These are phyloP conservation scores for Pseudonitzschia multiseries DNA, from an alignment of 108 stramenopile genomes.

Conservation along the genomic window DNA sequence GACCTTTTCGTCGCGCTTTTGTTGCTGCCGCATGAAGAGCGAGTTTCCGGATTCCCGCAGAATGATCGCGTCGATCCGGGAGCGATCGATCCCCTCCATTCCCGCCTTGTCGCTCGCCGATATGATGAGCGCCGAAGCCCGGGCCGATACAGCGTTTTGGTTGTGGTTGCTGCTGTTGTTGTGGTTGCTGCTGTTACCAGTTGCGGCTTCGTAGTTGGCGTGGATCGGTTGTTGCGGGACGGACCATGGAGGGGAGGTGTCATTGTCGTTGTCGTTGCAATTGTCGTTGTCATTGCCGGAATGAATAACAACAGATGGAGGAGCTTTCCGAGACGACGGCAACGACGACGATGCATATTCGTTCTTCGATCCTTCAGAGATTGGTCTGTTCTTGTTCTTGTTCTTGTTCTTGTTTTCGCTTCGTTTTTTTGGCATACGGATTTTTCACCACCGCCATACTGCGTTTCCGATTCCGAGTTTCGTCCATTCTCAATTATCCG, in stretches of 20 bases:
- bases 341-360: no score
- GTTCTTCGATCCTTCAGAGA: no score
- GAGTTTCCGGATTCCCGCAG: conserved; percentile 75
- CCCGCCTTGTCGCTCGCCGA: conserved; percentile 81
- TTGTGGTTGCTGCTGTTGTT: neutral
- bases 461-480: no score
- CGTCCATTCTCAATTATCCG: no score
- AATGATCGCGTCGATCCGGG: conserved; percentile 71
- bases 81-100: conserved; percentile 81
- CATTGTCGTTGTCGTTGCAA: neutral
- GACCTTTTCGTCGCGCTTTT: conserved; percentile 60
- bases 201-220: neutral
- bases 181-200: conserved; percentile 4
- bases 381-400: no score
- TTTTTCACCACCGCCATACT: no score
- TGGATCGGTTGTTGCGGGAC: neutral
- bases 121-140: conserved; percentile 70
- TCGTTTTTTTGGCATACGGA: no score
- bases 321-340: no score
- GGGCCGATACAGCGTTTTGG: neutral
- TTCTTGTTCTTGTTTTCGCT: no score
- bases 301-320: no score
- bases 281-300: no score
- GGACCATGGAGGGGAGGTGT: neutral
- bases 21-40: conserved; percentile 68